phyloP scores from a whole-genome alignment of 306 rosid species.

The Sechiopsis laciniata region DNA sequence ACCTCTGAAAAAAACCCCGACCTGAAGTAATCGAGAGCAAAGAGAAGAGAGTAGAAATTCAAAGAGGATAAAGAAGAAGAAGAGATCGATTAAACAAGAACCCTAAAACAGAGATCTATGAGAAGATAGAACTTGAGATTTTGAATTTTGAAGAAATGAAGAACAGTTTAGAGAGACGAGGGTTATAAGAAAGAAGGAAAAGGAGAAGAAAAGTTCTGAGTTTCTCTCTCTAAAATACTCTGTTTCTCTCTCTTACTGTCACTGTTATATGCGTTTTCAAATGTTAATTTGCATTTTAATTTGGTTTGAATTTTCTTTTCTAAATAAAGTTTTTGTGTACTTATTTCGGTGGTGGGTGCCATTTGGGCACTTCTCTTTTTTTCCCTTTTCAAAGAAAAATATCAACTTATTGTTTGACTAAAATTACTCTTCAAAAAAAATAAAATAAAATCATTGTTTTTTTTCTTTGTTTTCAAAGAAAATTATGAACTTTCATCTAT shows the following conservation, averaged over 20 bases:
- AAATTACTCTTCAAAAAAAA: too few species aligned
- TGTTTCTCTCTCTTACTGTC: background rate
- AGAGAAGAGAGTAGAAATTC: background rate
- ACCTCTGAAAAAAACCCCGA: background rate
- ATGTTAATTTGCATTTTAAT: too few species aligned
- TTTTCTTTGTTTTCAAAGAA: too few species aligned
- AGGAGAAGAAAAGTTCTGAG: background rate
- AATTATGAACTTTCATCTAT: too few species aligned
- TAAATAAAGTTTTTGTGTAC: too few species aligned
- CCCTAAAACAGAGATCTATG: slow-evolving; percentile 10
- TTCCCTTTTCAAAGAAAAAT: too few species aligned
- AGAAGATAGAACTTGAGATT: slow-evolving; percentile 10
- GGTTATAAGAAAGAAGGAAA: slow-evolving; percentile 19
- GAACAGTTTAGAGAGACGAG: background rate
- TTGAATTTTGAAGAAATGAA: slow-evolving; percentile 9
- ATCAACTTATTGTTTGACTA: too few species aligned
- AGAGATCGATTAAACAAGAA: background rate
- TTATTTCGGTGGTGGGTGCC: too few species aligned
- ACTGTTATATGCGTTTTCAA: slow-evolving; percentile 1
- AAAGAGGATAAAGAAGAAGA: background rate
- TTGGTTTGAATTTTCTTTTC: too few species aligned
- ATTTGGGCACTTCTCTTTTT: too few species aligned
- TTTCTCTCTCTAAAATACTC: too few species aligned
- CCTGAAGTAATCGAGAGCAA: background rate
- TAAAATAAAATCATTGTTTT: too few species aligned